Evolutionary conservation across 208 protist species (phyloP), one percentile per base, ranked within the genome.

Genomic region (Leptomonas seymouri): DNA sequence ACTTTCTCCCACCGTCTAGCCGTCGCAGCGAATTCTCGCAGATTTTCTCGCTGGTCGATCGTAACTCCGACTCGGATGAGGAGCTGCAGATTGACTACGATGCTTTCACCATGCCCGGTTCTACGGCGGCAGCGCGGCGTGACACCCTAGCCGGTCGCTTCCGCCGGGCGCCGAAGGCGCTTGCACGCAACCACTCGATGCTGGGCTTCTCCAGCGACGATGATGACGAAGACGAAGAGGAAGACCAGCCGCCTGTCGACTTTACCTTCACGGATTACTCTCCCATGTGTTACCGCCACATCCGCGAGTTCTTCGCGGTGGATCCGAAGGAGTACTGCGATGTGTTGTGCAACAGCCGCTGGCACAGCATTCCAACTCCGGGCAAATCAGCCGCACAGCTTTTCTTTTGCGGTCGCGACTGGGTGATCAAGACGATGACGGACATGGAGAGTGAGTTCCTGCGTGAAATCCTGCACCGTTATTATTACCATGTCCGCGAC

Each of bases 381-480:
- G 93, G 92, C 55, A 97, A 97, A 79, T 96, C 90, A 2, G 82
- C 82, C 16, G 87, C 93, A 9, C 88, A 93, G 45, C 81, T 98
- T 12, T 98, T 96, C 71, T 98, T 97, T 76, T 97, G 92, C 50
- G 91, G 89, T 14, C 84, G 87, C 12, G 81, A 95, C 76, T 98
- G 89, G 86, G 88, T 98, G 34, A 92, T 98, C 64, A 98, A 98
- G 79, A 98, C 92, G 18, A 97, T 97, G 91, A 97, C 81, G 15
- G 74, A 82, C 20, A 65, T 85, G 60, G 95, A 98, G 79, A 94
- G 84, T 60, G 67, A 82, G 27, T 96, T 98, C 71, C 65, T 98
- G n/a, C 86, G 91, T 16, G 71, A 82, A 23, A 95, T 97, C 23
- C 76, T 97, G 27, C 93, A 96, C 60, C 80, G 90, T 3, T 98